Conservation (phyloP, 2,329 filamentous ascomycete species). For the Aspergillus spinulosporus region DNA sequence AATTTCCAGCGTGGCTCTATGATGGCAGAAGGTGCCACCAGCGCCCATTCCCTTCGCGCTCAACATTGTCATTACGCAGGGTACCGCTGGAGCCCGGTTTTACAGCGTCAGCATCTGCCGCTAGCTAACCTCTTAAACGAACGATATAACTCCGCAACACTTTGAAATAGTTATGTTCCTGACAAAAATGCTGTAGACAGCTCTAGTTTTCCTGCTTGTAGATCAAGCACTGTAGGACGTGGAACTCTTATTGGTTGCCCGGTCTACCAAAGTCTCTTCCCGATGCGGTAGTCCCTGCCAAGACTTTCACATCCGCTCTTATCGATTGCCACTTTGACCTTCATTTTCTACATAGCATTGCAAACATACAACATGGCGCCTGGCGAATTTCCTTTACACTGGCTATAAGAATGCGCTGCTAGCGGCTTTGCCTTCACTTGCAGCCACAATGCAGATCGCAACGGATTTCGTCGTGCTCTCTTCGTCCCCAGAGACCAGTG, state of each 20-base stretch:
- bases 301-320: constrained; percentile 23
- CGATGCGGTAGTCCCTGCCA: constrained; percentile 39
- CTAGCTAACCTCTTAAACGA: background rate
- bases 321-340: constrained; percentile 13
- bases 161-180: background rate
- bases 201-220: background rate
- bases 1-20: background rate
- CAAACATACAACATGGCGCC: constrained; percentile 2
- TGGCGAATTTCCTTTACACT: background rate
- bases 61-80: background rate
- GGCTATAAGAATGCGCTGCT: background rate
- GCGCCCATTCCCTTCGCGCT: background rate
- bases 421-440: constrained; percentile 7
- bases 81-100: background rate
- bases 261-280: constrained; percentile 29
- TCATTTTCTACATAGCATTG: background rate
- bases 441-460: constrained; percentile 39
- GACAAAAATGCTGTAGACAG: background rate
- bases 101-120: background rate
- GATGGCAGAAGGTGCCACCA: background rate
- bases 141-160: background rate
- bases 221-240: too few species aligned
- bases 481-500: constrained; percentile 41
- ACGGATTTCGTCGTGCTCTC: constrained; percentile 43
- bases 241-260: constrained; percentile 34